phyloP scores from a whole-genome alignment of 1,284 basidiomycete genomes.

The Cryptococcus depauperatus region DNA sequence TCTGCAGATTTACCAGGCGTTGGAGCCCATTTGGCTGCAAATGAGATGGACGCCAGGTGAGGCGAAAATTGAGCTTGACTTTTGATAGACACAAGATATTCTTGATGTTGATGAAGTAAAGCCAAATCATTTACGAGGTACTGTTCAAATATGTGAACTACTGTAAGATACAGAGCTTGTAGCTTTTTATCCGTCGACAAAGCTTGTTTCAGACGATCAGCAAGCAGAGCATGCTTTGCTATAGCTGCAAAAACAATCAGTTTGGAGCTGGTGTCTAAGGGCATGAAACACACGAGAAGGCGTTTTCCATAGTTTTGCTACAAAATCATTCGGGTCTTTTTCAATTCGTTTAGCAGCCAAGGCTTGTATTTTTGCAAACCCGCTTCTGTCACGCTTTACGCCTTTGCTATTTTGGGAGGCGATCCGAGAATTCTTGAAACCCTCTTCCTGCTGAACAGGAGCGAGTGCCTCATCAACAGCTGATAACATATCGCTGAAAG shows the following conservation, averaged over 20 bases:
- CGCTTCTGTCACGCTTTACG: slow-evolving; percentile 6
- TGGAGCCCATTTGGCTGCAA: slow-evolving; percentile 63
- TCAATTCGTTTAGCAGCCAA: slow-evolving; percentile 12
- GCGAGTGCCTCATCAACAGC: slow-evolving; percentile 22
- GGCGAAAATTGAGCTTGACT: slow-evolving; percentile 21
- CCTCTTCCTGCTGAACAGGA: slow-evolving; percentile 4
- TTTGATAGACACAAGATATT: too few relatives aligned
- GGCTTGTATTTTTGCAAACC: slow-evolving; percentile 6
- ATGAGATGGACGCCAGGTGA: slow-evolving; percentile 49
- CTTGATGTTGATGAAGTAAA: slow-evolving; percentile 33
- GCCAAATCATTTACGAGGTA: slow-evolving; percentile 50
- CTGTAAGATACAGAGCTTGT: slow-evolving; percentile 56
- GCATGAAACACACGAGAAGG: slow-evolving; percentile 6
- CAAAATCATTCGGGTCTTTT: slow-evolving; percentile 2
- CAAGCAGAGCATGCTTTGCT: slow-evolving; percentile 30
- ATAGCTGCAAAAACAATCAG: slow-evolving; percentile 14
- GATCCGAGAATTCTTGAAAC: slow-evolving; percentile 14
- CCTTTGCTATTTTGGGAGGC: background rate
- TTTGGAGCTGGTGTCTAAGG: too few relatives aligned
- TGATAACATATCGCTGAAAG: slow-evolving; percentile 2
- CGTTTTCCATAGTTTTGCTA: slow-evolving; percentile 10
- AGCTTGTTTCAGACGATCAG: slow-evolving; percentile 44
- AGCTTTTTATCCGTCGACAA: slow-evolving; percentile 49
- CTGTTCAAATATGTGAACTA: slow-evolving; percentile 55
- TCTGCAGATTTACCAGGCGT: slow-evolving; percentile 55